Evolutionary conservation across 345 rosid species (phyloP), one percentile per base, ranked within the genome.

Genomic region (Syzygium jambos): DNA sequence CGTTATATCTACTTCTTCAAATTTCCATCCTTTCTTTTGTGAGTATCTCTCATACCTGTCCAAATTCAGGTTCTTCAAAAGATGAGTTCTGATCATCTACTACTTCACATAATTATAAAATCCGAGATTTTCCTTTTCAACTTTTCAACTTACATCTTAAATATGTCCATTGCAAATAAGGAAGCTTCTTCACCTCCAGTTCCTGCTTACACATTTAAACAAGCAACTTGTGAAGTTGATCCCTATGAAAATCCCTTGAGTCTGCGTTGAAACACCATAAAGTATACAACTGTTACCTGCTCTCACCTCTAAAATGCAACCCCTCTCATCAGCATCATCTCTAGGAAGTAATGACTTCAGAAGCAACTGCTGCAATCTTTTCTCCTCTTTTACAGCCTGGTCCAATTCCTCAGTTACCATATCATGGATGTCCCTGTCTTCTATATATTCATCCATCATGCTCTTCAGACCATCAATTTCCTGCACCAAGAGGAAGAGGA

Each of bases 151-250:
- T 92, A 95, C 99, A 98, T 95, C 90, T 92, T 95, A 86, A 95
- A 96, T 57, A 96, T 90, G 85, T 98, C 99, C 97, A 96, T 94
- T 52, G 98, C 97, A 91, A 98, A 98, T 91, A 98, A 93, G 87
- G 98, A 98, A 88, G 99, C 99, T 91, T 98, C 99, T 90, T 98
- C 98, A 30, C 99, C 99, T 90, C 98, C 99, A 87, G 95, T 94
- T 88, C 97, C 99, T 95, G 87, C 80, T 88, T 16, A 85, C 88
- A 90, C 56, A 29, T 38, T 86, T 87, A 52, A 85, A 87, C 85
- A 38, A 87, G 89, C 68, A 87, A 87, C 88, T 56, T 11, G 83
- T 61, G 56, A 82, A 88, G 51, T 53, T 54, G 10, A 87, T 30
- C 49, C 82, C 82, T 23, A 30, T 15, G 30, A 52, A 55, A 73